Base-by-base conservation (phyloP, 768 basidiomycete species). In the Dacryopinax primogenitus region DNA sequence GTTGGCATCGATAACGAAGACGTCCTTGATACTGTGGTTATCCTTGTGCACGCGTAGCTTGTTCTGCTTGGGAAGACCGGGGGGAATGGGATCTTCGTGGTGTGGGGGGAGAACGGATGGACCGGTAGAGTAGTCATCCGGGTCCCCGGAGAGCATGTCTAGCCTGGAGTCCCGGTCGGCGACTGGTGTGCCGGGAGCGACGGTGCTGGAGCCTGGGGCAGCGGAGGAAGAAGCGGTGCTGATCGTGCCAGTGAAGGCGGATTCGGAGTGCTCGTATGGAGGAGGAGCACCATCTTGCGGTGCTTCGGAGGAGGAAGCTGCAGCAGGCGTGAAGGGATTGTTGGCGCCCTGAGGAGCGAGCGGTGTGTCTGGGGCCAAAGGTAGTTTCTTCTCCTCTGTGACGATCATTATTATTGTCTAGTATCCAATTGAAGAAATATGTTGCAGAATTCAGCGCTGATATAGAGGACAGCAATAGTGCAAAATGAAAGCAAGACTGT, bases 311-410 rank as follows among this genome's bases (percentile, higher is more conserved):
- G 26, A 13, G 12, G 45, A 47, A 23, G 45, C 13, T 12, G 45
- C 13, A 7, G 45, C 9, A 9, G 7, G 26, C 26, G 21, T 6
- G 51, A 15, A 58, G 30, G 51, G 51, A 30, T 58, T 58, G 51
- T 58, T 58, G 26, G 12, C 3, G 26, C 13, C 13, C 51, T 30
- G 51, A 30, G 51, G 51, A 58, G 51, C 26, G 51, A 58, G 51
- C 23, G 12, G 12, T 30, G 12, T 28, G 23, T 58, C 30, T n/a
- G n/a, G n/a, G n/a, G n/a, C n/a, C n/a, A n/a, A n/a, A n/a, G n/a
- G n/a, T n/a, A n/a, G n/a, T 30, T 58, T 58, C 9, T 47, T 47
- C 15, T 58, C 51, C 30, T 58, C 51, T 23, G 51, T 58, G 51
- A 58, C 32, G 30, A 58, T 58, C 51, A 58, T 58, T 44, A 15